A percentile compares a stretch with the other conserved stretches of the same genome.
phyloP scores from a whole-genome alignment of 495 filamentous ascomycete genomes.

The Paragyromitra xinjiangensis region DNA sequence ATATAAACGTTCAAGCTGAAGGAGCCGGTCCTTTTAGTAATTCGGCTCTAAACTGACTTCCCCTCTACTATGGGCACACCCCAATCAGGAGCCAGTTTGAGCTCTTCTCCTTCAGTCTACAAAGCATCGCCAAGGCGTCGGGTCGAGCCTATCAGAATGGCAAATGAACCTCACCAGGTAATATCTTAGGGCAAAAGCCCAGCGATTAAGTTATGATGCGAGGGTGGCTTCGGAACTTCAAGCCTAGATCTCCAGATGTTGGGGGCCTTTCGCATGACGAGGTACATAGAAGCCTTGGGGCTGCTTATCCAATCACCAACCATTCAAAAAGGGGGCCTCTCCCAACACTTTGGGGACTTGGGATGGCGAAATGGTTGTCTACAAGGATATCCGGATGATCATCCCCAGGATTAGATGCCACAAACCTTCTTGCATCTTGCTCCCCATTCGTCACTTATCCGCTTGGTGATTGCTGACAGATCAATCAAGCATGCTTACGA shows the following conservation, averaged over 20 bases:
- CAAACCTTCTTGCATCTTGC: not conserved
- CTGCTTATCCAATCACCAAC: not conserved
- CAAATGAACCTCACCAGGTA: too few relatives aligned
- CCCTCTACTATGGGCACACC: not conserved
- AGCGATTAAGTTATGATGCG: not conserved
- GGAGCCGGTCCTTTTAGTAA: too few relatives aligned
- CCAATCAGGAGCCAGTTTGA: not conserved
- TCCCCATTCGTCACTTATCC: not conserved
- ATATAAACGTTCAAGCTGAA: not conserved
- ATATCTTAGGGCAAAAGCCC: too few relatives aligned
- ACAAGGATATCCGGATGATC: slow-evolving; percentile 4
- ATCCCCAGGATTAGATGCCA: slow-evolving; percentile 10
- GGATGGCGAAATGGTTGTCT: not conserved
- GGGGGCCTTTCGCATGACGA: not conserved
- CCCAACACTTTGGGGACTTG: not conserved
- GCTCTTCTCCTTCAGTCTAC: not conserved
- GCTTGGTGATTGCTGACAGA: slow-evolving; percentile 34
- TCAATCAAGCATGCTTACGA: slow-evolving; percentile 18
- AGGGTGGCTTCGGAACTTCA: not conserved
- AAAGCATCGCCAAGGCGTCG: not conserved
- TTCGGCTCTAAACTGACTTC: too few relatives aligned
- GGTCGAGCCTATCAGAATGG: not conserved
- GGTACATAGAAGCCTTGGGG: not conserved
- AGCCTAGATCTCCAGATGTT: not conserved
- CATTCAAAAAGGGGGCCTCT: not conserved